Percentiles rank a stretch among this genome's conserved stretches.
These are phyloP conservation scores for Eucalyptus curtisii DNA, from an alignment of 345 rosid genomes.

Conservation along the genomic window DNA sequence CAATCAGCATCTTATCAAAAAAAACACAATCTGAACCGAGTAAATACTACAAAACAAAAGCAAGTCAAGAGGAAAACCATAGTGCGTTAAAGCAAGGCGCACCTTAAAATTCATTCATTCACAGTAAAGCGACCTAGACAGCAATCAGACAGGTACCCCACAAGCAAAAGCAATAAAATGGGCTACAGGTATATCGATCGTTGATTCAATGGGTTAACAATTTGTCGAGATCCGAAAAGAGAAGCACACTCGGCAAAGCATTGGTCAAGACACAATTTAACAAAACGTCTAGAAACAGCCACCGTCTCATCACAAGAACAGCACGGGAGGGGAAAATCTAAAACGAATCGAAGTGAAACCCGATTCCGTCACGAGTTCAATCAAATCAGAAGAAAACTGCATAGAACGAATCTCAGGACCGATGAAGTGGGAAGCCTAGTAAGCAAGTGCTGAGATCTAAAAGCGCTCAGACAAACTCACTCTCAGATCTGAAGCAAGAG, in stretches of 20 bases:
- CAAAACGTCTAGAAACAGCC: neutral
- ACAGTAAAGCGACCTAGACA: neutral
- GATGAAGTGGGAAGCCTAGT: neutral
- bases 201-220: neutral
- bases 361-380: neutral
- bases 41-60: neutral
- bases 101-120: neutral
- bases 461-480: neutral
- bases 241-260: neutral
- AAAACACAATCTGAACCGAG: neutral
- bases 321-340: neutral
- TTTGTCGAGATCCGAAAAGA: neutral
- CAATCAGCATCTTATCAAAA: neutral
- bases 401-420: neutral
- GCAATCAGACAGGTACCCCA: neutral
- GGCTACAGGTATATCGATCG: neutral
- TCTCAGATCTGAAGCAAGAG: neutral
- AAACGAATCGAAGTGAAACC: neutral
- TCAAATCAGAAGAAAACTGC: neutral
- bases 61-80: neutral
- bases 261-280: neutral
- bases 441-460: neutral
- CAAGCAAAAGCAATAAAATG: neutral
- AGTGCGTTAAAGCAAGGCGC: neutral
- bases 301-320: neutral